phyloP scores from a whole-genome alignment of 1,139 yeast genomes.

The Candida frijolesensis region DNA sequence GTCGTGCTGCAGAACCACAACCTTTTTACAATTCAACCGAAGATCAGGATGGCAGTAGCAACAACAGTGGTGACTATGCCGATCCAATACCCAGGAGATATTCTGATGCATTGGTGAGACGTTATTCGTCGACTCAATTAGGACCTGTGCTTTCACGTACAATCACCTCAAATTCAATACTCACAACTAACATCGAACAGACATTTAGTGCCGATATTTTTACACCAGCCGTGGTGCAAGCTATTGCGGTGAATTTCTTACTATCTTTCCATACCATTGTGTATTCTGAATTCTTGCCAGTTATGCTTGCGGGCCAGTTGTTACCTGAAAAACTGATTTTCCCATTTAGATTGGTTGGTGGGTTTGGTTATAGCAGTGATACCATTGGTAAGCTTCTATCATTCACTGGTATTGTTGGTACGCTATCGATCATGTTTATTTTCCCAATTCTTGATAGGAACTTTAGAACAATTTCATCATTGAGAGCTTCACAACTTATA shows the following conservation, averaged over 20 bases:
- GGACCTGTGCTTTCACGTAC: constrained; percentile 16
- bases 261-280: constrained; percentile 55
- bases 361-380: constrained; percentile 38
- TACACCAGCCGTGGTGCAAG: constrained; percentile 40
- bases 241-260: constrained; percentile 44
- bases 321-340: constrained; percentile 37
- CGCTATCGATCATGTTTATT: constrained; percentile 49
- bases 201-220: constrained; percentile 22
- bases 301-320: constrained; percentile 55
- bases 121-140: constrained; percentile 36
- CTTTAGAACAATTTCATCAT: constrained; percentile 48
- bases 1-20: no score
- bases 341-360: constrained; percentile 25
- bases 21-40: constrained; percentile 5
- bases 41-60: neutral
- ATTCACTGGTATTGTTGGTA: constrained; percentile 58
- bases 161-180: constrained; percentile 13
- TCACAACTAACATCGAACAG: constrained; percentile 14
- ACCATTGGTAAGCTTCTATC: constrained; percentile 59
- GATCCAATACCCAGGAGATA: constrained; percentile 37
- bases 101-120: constrained; percentile 41
- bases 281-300: constrained; percentile 61
- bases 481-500: constrained; percentile 38
- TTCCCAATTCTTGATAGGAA: constrained; percentile 59
- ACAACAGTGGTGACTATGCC: constrained; percentile 21